Evolutionary conservation across 495 filamentous ascomycete genomes (phyloP), one percentile per base, ranked within the genome.

Genomic region (Xeromyces bisporus): DNA sequence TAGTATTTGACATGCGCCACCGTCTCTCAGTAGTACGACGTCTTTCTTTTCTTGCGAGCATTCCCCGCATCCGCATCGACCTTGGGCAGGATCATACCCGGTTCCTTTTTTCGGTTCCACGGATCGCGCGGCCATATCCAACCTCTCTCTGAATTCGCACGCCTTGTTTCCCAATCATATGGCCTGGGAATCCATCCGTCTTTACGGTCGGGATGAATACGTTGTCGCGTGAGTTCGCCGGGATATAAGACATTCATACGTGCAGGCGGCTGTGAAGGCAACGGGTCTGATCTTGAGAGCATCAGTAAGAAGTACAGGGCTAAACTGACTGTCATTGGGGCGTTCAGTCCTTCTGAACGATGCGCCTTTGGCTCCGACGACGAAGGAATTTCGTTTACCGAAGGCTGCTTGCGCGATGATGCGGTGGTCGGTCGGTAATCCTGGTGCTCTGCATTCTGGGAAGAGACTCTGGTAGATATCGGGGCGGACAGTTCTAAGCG

Each of bases 131-230:
- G 84, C 60, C 68, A 73, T 1, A 91, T 71, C 83, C 84, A 94
- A 0, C 85, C 85, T 11, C 85, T 58, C 5, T 71, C 62, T 26
- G 80, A 59, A 61, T 86, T 92, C 29, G 82, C 82, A 56, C 80
- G 77, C 13, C 85, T 61, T 62, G 73, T 77, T 67, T 94, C 85
- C 3, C 75, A 71, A 37, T 79, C 60, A 43, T 84, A 77, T 23
- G 79, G 76, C 59, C 76, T 75, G 7, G 83, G 83, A 48, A 94
- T 89, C 85, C 85, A 92, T 39, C 64, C 58, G 50, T 94, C 85
- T 36, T 79, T 71, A 1, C 66, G 54, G 9, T 58, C 64, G 0
- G 68, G 48, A 30, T 79, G 58, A 29, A 71, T 66, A 44, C 79
- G 77, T 50, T 79, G 68, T 20, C 84, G 52, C 2, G 77, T 84